Evolutionary conservation across 768 basidiomycete species (phyloP), one percentile per base, ranked within the genome.

Genomic region (Leccinum incarnatum): DNA sequence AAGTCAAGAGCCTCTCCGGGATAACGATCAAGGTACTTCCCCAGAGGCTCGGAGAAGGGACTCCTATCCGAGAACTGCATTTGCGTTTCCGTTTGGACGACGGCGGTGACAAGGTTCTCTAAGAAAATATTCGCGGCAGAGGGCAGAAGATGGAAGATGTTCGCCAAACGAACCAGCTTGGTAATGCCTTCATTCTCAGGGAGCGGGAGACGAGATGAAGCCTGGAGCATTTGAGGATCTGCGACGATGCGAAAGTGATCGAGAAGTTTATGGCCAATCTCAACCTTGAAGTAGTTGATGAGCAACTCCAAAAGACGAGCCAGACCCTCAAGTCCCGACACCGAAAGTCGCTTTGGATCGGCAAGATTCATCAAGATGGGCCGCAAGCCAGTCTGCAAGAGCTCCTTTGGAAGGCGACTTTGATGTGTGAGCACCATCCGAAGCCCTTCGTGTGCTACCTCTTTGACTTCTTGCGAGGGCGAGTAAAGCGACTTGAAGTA

Each of bases 401-500:
- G 82, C 62, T 98, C 97, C 70, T 94, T 95, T 0, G 97, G 97
- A 51, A 99, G 80, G 54, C 96, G 88, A 59, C 85, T 88, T 71
- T 98, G 95, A 67, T 94, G 89, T 4, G 84, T 84, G 37, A 98
- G 79, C 11, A 98, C 93, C 78, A 91, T 88, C 59, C 88, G 83
- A 40, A 98, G 82, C 30, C 94, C 94, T 61, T 97, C 92, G 63
- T 98, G 94, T 0, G 97, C 94, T 8, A 95, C 95, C 63, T 95
- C 88, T 70, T 98, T 98, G 62, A 99, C 90, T 66, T 97, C 94
- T 11, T 85, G 79, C 14, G 89, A 90, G 19, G 88, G 83, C 7
- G 95, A 95, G 74, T 99, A 99, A 32, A 99, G 82, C 11, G 95
- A 95, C 75, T 99, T 98, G 83, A 99, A 99, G 76, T 98, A 98